These are phyloP conservation scores for Picea glauca DNA, from an alignment of 75 land plant genomes.

Conservation along the genomic window DNA sequence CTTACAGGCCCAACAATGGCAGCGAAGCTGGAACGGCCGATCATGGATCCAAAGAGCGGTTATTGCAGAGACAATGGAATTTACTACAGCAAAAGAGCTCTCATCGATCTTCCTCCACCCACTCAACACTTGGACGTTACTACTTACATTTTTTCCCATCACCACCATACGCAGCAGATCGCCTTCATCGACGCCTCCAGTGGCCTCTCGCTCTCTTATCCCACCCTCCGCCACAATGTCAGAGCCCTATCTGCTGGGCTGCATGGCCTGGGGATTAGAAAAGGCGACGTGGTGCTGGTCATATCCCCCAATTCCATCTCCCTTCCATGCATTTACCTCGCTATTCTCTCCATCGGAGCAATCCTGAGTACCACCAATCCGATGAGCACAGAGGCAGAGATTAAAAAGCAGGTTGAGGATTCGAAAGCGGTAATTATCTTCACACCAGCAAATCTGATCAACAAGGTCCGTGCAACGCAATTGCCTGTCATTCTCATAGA, in stretches of 20 bases:
- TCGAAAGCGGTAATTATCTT: constrained; percentile 55
- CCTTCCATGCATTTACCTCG: constrained; percentile 73
- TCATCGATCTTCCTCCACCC: constrained; percentile 33
- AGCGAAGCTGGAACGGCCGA: too few species aligned
- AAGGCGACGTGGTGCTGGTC: constrained; percentile 81
- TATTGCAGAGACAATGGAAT: constrained; percentile 35
- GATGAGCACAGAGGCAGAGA: constrained; percentile 76
- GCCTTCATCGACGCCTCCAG: constrained; percentile 84
- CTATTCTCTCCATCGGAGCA: constrained; percentile 85
- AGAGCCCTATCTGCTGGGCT: constrained; percentile 44
- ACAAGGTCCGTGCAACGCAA: constrained; percentile 33
- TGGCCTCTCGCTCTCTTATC: constrained; percentile 56
- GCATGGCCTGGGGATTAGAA: constrained; percentile 42
- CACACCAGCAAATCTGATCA: constrained; percentile 39
- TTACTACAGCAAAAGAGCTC: constrained; percentile 53
- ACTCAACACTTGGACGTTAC: constrained; percentile 21
- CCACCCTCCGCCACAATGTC: constrained; percentile 54
- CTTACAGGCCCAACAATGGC: too few species aligned
- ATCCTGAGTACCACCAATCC: constrained; percentile 90
- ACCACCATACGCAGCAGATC: constrained; percentile 29
- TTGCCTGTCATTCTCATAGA: constrained; percentile 33
- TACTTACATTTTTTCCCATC: constrained; percentile 29
- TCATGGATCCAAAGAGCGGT: constrained; percentile 31
- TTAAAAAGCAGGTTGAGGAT: constrained; percentile 72
- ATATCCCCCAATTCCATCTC: constrained; percentile 87